phyloP scores from a whole-genome alignment of 768 basidiomycete genomes.

The Steccherinum ochraceum region DNA sequence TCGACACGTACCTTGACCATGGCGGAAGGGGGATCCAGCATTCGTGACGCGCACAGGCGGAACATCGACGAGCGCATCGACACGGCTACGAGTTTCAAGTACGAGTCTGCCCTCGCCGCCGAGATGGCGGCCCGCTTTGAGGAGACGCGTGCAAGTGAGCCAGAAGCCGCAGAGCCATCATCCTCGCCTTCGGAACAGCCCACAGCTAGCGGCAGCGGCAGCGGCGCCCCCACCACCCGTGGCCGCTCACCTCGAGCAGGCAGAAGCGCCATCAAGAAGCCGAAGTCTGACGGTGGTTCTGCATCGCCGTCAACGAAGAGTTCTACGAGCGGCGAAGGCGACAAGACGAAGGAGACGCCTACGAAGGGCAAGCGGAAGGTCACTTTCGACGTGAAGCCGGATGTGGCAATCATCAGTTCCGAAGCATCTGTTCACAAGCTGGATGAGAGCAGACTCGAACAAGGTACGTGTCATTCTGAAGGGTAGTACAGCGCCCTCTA shows the following conservation, averaged over 20 bases:
- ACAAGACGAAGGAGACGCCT: slow-evolving; percentile 12
- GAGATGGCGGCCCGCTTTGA: slow-evolving; percentile 25
- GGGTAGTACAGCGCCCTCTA: too few species aligned
- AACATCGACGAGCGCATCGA: slow-evolving; percentile 43
- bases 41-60: slow-evolving; percentile 34
- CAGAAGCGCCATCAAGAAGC: slow-evolving; percentile 21
- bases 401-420: slow-evolving; percentile 40
- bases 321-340: not conserved
- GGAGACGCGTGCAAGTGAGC: slow-evolving; percentile 5
- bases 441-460: slow-evolving; percentile 10
- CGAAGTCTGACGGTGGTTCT: slow-evolving; percentile 8
- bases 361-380: slow-evolving; percentile 59
- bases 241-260: slow-evolving; percentile 8
- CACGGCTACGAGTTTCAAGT: slow-evolving; percentile 41
- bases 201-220: slow-evolving; percentile 6
- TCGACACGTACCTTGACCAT: slow-evolving; percentile 17
- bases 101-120: slow-evolving; percentile 37
- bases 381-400: slow-evolving; percentile 65
- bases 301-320: slow-evolving; percentile 5
- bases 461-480: slow-evolving; percentile 11
- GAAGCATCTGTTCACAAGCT: slow-evolving; percentile 25
- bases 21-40: slow-evolving; percentile 13
- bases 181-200: slow-evolving; percentile 1
- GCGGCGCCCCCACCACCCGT: slow-evolving; percentile 3
- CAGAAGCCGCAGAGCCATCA: slow-evolving; percentile 5